Base-by-base conservation (phyloP, 176 grass and related monocot genomes). In the Ensete ventricosum region DNA sequence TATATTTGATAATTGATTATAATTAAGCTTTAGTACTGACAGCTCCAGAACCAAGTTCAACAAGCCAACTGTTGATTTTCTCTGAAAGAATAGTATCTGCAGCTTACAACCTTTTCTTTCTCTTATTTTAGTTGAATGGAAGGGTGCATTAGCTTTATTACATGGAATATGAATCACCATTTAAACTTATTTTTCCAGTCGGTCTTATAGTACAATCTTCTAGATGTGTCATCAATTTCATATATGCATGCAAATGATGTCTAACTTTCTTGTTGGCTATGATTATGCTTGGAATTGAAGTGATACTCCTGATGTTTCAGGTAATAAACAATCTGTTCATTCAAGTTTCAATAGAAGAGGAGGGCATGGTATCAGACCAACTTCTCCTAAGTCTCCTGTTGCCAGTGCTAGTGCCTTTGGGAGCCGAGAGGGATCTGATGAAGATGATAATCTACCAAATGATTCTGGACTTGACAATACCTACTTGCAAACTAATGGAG, bases 381-480 rank as follows among this genome's bases (percentile, higher is more conserved):
- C 75, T 22, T 86, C 92, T 71, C 92, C 92, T 20, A 96, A 87
- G 82, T 90, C 92, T 63, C 68, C 92, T 17, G 85, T 73, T 80
- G 74, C 83, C 57, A 88, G 76, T 66, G 76, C 80, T 64, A 88
- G 78, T 77, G 81, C 60, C 0, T 89, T 92, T 64, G 85, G 85
- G 53, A 92, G 83, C 60, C 79, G 87, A 3, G 87, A 86, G 76
- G 89, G 83, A 82, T 89, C 89, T 52, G 92, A 96, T 50, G 93
- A 88, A 9, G 89, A 92, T 58, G 92, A 89, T 62, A 86, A 89
- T 65, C 64, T 92, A 70, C 62, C 16, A 12, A 59, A 80, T 14
- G 83, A 92, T 86, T 77, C 84, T 59, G 92, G 86, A 75, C 82
- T 78, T 70, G 78, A 76, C 73, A 53, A 58, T 76, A 54, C 66